A percentile compares a stretch with the other conserved stretches of the same genome.
phyloP scores from a whole-genome alignment of 192 early-diverging fungal species.

The Gonapodya prolifera region DNA sequence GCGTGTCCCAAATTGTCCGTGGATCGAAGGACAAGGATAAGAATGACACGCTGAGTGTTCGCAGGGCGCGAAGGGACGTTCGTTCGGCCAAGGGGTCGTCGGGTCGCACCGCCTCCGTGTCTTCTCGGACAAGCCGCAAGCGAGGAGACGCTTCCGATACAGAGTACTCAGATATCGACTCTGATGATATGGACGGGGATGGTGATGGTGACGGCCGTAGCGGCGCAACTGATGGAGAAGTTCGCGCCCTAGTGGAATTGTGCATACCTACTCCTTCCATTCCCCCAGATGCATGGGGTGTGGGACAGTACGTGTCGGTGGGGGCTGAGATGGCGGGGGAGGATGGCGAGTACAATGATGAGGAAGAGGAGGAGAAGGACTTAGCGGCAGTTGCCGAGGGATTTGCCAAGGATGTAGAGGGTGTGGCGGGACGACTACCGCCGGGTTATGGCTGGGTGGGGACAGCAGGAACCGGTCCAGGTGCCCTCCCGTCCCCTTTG shows the following conservation, averaged over 20 bases:
- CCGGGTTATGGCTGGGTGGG: not conserved
- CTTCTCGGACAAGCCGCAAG: not conserved
- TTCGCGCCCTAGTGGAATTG: not conserved
- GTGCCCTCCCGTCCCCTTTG: not conserved
- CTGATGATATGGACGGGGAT: not conserved
- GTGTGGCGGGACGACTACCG: not conserved
- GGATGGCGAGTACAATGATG: not conserved
- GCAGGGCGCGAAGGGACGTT: not conserved
- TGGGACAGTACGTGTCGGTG: not conserved
- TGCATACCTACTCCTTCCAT: not conserved
- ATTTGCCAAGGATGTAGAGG: not conserved
- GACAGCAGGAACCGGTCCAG: not conserved
- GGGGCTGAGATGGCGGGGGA: not conserved
- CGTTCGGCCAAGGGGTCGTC: not conserved
- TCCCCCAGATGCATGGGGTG: not conserved
- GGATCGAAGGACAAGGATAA: not conserved
- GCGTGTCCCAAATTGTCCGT: not conserved
- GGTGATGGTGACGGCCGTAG: not conserved
- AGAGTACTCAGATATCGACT: not conserved
- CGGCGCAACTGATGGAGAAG: not conserved
- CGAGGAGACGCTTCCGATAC: not conserved
- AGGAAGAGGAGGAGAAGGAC: not conserved
- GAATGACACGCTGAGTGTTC: not conserved
- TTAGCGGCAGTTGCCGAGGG: not conserved
- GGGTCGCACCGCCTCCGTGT: not conserved